A percentile compares a stretch with the other conserved stretches of the same genome.
Evolutionary conservation across 352 stramenopile genomes (phyloP).

Genomic region (Phytophthora fragariaefolia): DNA sequence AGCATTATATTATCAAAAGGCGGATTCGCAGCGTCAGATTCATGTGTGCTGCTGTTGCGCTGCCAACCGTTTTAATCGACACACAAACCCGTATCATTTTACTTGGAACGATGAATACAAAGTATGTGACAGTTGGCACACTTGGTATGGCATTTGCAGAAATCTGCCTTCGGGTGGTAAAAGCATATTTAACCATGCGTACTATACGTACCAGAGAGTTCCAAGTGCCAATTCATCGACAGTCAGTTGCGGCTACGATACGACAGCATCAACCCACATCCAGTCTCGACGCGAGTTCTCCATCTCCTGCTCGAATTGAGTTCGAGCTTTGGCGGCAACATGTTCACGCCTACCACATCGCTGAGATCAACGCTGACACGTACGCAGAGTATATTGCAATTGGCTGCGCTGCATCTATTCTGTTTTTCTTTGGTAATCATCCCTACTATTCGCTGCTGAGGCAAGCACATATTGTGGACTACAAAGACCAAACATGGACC

Average conservation of each 20-base stretch:
- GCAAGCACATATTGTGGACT: not conserved
- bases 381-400: constrained; percentile 54
- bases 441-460: constrained; percentile 34
- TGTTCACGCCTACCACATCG: constrained; percentile 22
- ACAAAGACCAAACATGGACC: not conserved
- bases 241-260: not conserved
- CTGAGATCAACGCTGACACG: constrained; percentile 37
- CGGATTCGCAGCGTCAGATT: constrained; percentile 33
- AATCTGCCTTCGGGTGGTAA: constrained; percentile 32
- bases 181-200: constrained; percentile 23
- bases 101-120: constrained; percentile 29
- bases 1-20: constrained; percentile 35
- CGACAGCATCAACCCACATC: not conserved
- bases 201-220: constrained; percentile 22
- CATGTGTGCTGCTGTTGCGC: constrained; percentile 42
- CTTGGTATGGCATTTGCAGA: constrained; percentile 43
- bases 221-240: not conserved
- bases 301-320: constrained; percentile 1
- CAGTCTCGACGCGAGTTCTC: not conserved
- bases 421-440: constrained; percentile 41
- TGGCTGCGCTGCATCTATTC: constrained; percentile 36
- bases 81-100: constrained; percentile 49
- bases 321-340: constrained; percentile 24
- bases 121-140: constrained; percentile 21
- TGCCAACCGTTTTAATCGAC: constrained; percentile 51